These are phyloP conservation scores for Candida parachauliodes DNA, from an alignment of 805 yeast genomes.

Conservation along the genomic window DNA sequence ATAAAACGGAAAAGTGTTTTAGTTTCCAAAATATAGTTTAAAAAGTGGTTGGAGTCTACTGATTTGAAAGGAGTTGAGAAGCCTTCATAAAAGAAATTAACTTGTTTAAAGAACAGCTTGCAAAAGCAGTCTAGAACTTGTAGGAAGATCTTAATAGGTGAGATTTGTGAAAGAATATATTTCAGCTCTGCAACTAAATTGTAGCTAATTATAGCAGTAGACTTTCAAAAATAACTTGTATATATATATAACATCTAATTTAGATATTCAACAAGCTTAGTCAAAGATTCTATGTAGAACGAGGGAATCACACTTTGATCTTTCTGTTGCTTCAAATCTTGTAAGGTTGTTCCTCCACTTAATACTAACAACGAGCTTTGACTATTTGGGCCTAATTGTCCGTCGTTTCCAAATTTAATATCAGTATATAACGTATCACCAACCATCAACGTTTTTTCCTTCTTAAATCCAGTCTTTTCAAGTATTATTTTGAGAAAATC, in stretches of 20 bases:
- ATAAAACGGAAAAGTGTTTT: no score
- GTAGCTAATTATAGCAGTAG: no score
- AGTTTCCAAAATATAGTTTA: no score
- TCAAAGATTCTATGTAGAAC: conserved; percentile 30
- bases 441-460: conserved; percentile 31
- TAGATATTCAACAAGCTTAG: conserved; percentile 18
- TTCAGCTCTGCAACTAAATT: no score
- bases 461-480: conserved; percentile 23
- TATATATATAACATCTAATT: conserved; percentile 9
- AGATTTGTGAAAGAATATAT: no score
- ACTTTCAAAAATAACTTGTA: no score
- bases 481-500: conserved; percentile 28
- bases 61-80: no score
- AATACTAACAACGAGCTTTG: conserved; percentile 31
- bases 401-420: conserved; percentile 42
- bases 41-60: no score
- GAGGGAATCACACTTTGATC: conserved; percentile 22
- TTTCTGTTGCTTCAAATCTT: conserved; percentile 8
- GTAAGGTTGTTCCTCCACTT: conserved; percentile 34
- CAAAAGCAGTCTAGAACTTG: no score
- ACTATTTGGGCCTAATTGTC: conserved; percentile 25
- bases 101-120: no score
- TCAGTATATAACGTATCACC: conserved; percentile 43
- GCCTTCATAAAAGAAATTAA: no score
- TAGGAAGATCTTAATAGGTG: no score